Evolutionary conservation across 768 basidiomycete genomes (phyloP), one percentile per base, ranked within the genome.

Genomic region (Leccinum longicurvipes): DNA sequence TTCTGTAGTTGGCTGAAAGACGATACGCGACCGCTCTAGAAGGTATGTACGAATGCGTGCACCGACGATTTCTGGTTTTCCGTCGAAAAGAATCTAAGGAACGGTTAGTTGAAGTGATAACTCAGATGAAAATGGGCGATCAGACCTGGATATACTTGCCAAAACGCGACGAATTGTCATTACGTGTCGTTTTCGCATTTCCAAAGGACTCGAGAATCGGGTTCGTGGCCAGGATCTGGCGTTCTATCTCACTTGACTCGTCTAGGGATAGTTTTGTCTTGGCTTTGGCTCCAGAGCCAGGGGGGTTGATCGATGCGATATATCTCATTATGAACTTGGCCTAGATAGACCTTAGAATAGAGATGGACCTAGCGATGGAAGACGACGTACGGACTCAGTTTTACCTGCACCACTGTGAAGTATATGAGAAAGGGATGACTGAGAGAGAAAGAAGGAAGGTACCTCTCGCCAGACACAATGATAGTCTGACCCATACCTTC

Each of bases 251-350:
- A 69, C 88, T 94, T 3, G 90, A 89, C 60, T 89, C 93, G 66
- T 90, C 93, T 48, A 90, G 72, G 11, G 88, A 85, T 50, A 82
- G 76, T 64, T 92, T 89, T 9, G 86, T 82, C 69, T 80, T 89
- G 4, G 77, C 68, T 72, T 86, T 84, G 53, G 79, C 69, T 63
- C 76, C 79, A 58, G 80, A 70, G 65, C 84, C 79, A 28, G 87
- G 79, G 59, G 95, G 93, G 61, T 98, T 97, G 45, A 99, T 93
- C 2, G 96, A 98, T 12, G 97, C 97, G 63, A 99, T 87, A 73
- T 98, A 99, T 56, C 97, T 86, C 86, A 99, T 96, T 73, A 99
- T 99, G 77, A 94, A 94, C 77, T 99, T 98, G 50, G 97, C 91
- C 89, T 92, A 64, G 36, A 47, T 59, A 49, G 53, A 29, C 46